phyloP scores from a whole-genome alignment of 192 early-diverging fungal species.

The Dispira parvispora region DNA sequence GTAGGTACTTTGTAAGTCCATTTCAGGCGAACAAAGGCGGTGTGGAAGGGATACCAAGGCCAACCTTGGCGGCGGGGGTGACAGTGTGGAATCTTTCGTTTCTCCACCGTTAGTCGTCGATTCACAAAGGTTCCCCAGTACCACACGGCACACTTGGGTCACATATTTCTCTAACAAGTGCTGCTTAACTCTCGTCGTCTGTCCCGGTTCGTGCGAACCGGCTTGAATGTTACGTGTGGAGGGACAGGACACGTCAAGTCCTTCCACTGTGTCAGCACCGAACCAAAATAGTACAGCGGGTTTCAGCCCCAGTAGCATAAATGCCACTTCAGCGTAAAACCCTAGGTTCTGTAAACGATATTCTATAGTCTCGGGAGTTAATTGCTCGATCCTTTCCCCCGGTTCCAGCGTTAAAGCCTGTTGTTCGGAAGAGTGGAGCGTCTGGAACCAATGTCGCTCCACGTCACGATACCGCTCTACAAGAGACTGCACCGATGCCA shows the following conservation, averaged over 20 bases:
- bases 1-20: not conserved
- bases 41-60: not conserved
- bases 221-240: not conserved
- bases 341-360: not conserved
- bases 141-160: not conserved
- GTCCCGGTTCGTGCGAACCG: not conserved
- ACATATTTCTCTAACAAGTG: not conserved
- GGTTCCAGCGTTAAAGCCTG: not conserved
- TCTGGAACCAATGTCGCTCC: not conserved
- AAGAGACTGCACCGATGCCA: not conserved
- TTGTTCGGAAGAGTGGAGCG: not conserved
- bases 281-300: conserved; percentile 1
- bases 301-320: not conserved
- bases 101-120: not conserved
- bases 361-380: not conserved
- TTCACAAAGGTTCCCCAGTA: not conserved
- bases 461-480: not conserved
- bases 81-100: not conserved
- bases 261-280: not conserved
- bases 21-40: not conserved
- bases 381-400: not conserved
- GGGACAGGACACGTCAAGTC: not conserved
- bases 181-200: not conserved
- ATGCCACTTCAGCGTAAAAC: not conserved
- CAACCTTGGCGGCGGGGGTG: not conserved